Evolutionary conservation across 768 basidiomycete genomes (phyloP), one percentile per base, ranked within the genome.

Genomic region (Rubroboletus satanas): DNA sequence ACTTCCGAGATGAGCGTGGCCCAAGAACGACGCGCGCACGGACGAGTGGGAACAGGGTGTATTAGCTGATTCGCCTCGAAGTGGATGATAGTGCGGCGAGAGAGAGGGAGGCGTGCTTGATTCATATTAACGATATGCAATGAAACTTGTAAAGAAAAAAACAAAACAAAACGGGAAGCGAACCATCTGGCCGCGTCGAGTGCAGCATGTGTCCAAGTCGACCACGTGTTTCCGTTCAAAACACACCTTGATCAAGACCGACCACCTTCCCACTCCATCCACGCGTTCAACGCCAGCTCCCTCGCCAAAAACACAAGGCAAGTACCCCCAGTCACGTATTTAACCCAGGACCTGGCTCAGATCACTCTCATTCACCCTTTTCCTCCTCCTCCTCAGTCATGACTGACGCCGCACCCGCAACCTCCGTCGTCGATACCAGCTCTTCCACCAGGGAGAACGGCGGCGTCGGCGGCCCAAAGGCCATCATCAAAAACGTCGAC

Each of bases 401-500:
- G 82, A 68, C 79, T 52, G 82, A 82, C 69, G 83, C 87, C 70
- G 79, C 78, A 66, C 79, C 77, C 54, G 81, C 78, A 28, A 79
- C 83, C 42, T 70, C 79, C 32, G 79, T 83, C 55, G 77, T 79
- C 63, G 83, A 86, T 61, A 72, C 78, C 51, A 73, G 72, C 58
- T 77, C 79, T 46, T 68, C 70, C 37, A 70, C 78, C 42, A 72
- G 64, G 63, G 75, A 76, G 52, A 66, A 66, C 52, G 63, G 62
- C 45, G 70, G 76, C 63, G 59, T 66, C 39, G 54, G 58, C 15
- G 77, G 78, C 36, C 82, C 85, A 56, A 94, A 93, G 70, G 93
- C 93, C 57, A 87, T 90, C 76, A 93, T 98, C 68, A 97, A 97
- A 77, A 93, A 90, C 67, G 92, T 95, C 58, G 95, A 98, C 75